These are phyloP conservation scores for Candida pseudofarinosa DNA, from an alignment of 805 yeast genomes.

Conservation along the genomic window DNA sequence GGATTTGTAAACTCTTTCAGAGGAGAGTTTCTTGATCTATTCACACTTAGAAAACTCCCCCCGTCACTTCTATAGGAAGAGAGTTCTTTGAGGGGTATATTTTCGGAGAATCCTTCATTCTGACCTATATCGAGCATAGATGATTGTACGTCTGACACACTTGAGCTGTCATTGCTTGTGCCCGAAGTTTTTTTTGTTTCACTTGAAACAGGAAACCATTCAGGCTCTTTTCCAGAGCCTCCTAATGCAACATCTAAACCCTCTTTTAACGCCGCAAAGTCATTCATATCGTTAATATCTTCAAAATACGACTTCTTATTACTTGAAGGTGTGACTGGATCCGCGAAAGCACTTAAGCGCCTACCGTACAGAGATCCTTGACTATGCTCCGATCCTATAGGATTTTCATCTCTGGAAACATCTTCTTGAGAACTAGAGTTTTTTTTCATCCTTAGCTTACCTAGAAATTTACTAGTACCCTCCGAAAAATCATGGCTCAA, in stretches of 20 bases:
- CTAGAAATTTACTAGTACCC: background rate
- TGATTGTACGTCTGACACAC: background rate
- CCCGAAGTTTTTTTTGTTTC: background rate
- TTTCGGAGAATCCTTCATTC: slow-evolving; percentile 10
- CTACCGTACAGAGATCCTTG: background rate
- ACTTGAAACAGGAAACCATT: slow-evolving; percentile 27
- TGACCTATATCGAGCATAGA: background rate
- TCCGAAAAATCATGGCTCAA: background rate
- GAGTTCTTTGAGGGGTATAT: slow-evolving; percentile 15
- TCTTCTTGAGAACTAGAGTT: background rate
- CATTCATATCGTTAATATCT: slow-evolving; percentile 24
- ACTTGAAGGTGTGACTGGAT: background rate
- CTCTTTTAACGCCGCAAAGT: slow-evolving; percentile 28
- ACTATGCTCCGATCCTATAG: background rate
- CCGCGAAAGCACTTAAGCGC: background rate
- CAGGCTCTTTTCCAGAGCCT: slow-evolving; percentile 14
- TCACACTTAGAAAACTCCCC: background rate
- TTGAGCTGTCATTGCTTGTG: background rate
- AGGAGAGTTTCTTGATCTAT: background rate
- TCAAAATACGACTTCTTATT: slow-evolving; percentile 15
- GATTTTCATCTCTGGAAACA: background rate
- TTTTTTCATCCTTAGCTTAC: background rate
- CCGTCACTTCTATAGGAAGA: background rate
- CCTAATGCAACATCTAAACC: slow-evolving; percentile 36
- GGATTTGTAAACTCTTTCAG: background rate